phyloP scores from a whole-genome alignment of 73 alveolate genomes.

The Uronychia setigera region DNA sequence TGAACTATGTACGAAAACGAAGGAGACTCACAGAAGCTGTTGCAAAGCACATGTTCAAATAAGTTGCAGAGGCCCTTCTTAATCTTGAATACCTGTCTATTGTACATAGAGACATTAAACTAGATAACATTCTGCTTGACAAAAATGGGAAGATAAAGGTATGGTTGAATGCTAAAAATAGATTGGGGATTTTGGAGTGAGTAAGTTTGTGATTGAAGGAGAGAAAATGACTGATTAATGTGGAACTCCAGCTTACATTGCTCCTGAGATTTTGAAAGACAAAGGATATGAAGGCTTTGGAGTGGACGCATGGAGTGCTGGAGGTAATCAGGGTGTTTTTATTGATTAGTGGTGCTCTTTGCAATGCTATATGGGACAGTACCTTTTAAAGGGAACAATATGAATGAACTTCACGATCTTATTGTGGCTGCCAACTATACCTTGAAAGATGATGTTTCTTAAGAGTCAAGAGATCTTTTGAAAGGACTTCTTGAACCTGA shows the following conservation, averaged over 20 bases:
- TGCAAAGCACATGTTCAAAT: slow-evolving; percentile 86
- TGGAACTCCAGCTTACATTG: slow-evolving; percentile 99
- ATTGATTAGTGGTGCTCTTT: slow-evolving; percentile 85
- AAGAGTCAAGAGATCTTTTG: slow-evolving; percentile 74
- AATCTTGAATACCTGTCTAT: slow-evolving; percentile 81
- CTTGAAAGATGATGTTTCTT: slow-evolving; percentile 64
- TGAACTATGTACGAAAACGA: background rate
- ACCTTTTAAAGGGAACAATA: slow-evolving; percentile 94
- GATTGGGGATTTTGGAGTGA: slow-evolving; percentile 24
- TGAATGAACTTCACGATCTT: slow-evolving; percentile 83
- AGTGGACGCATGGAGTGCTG: slow-evolving; percentile 97
- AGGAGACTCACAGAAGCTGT: slow-evolving; percentile 86
- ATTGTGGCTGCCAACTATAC: slow-evolving; percentile 68
- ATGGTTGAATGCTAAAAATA: background rate
- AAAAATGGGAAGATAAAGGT: slow-evolving; percentile 79
- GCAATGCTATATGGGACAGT: slow-evolving; percentile 94
- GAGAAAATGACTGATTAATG: slow-evolving; percentile 42
- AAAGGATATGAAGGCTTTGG: slow-evolving; percentile 96
- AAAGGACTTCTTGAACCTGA: slow-evolving; percentile 68
- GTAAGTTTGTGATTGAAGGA: background rate
- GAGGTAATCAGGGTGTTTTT: slow-evolving; percentile 26
- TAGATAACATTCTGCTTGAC: slow-evolving; percentile 95
- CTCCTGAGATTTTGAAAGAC: slow-evolving; percentile 97
- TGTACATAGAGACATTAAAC: slow-evolving; percentile 96
- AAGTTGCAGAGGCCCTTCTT: slow-evolving; percentile 84